Conservation (phyloP, 441 rosid species). For the Pelargonium cotyledonis region DNA sequence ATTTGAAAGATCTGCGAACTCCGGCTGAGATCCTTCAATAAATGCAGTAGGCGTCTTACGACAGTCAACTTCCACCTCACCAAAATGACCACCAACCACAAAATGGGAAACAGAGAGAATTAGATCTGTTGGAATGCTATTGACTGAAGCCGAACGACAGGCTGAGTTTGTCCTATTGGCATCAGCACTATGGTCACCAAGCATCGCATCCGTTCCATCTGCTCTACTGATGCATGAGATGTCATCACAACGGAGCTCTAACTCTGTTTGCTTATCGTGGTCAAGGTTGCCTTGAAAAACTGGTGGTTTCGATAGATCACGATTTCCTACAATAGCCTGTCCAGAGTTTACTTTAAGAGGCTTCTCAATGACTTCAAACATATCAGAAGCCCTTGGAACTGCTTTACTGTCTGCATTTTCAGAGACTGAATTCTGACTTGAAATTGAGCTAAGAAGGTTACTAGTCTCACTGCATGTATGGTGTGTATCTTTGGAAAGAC, state of each 20-base stretch:
- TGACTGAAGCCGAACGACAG: slow-evolving; percentile 19
- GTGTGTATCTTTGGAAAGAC: slow-evolving; percentile 18
- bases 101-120: slow-evolving; percentile 13
- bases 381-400: slow-evolving; percentile 12
- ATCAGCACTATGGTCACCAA: slow-evolving; percentile 9
- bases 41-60: slow-evolving; percentile 11
- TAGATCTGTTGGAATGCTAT: slow-evolving; percentile 17
- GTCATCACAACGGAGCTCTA: slow-evolving; percentile 23
- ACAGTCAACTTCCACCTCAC: slow-evolving; percentile 10
- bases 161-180: slow-evolving; percentile 19
- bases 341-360: neutral
- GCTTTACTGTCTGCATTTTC: slow-evolving; percentile 26
- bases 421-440: slow-evolving; percentile 22
- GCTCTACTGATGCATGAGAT: slow-evolving; percentile 24
- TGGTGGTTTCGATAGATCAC: slow-evolving; percentile 2
- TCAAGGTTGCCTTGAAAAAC: slow-evolving; percentile 8
- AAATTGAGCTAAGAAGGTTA: slow-evolving; percentile 25
- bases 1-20: slow-evolving; percentile 19
- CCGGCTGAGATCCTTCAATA: slow-evolving; percentile 16
- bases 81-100: slow-evolving; percentile 17
- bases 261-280: slow-evolving; percentile 15
- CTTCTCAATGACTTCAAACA: slow-evolving; percentile 14
- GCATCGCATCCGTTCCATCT: slow-evolving; percentile 15
- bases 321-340: neutral
- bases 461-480: slow-evolving; percentile 24